These are phyloP conservation scores for Luzula sylvatica DNA, from an alignment of 176 grass and related monocot genomes.

Conservation along the genomic window DNA sequence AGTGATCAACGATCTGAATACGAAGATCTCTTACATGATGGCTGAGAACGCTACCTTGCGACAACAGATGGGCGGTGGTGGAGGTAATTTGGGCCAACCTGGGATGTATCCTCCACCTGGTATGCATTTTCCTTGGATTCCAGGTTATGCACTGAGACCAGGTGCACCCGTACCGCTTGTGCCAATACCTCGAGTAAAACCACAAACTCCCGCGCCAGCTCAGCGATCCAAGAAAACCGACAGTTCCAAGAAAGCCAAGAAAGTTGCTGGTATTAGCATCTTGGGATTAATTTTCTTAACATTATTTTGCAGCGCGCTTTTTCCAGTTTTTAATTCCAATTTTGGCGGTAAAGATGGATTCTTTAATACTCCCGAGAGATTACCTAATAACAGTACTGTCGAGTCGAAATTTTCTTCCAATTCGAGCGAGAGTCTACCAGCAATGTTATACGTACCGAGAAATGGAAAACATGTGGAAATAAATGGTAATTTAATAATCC, in stretches of 20 bases:
- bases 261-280: constrained; percentile 77
- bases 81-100: constrained; percentile 31
- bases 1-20: constrained; percentile 75
- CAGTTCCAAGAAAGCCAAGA: constrained; percentile 65
- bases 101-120: constrained; percentile 50
- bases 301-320: constrained; percentile 42
- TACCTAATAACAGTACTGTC: constrained; percentile 31
- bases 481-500: constrained; percentile 94
- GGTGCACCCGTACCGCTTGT: constrained; percentile 68
- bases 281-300: constrained; percentile 56
- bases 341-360: constrained; percentile 36
- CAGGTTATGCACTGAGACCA: constrained; percentile 64
- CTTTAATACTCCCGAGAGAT: constrained; percentile 23
- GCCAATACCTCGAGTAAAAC: constrained; percentile 78
- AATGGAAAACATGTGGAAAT: constrained; percentile 99
- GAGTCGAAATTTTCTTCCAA: constrained; percentile 23
- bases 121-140: constrained; percentile 83
- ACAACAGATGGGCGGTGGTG: constrained; percentile 41
- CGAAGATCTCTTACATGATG: constrained; percentile 65
- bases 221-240: constrained; percentile 41
- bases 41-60: constrained; percentile 62
- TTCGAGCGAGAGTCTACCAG: constrained; percentile 71
- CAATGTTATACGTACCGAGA: constrained; percentile 90
- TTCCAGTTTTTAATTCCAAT: constrained; percentile 41
- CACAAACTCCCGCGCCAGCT: constrained; percentile 32